Percentiles rank a stretch among this genome's conserved stretches.
Conservation (phyloP, 1,284 basidiomycete genomes). For the Volvariella volvacea region DNA sequence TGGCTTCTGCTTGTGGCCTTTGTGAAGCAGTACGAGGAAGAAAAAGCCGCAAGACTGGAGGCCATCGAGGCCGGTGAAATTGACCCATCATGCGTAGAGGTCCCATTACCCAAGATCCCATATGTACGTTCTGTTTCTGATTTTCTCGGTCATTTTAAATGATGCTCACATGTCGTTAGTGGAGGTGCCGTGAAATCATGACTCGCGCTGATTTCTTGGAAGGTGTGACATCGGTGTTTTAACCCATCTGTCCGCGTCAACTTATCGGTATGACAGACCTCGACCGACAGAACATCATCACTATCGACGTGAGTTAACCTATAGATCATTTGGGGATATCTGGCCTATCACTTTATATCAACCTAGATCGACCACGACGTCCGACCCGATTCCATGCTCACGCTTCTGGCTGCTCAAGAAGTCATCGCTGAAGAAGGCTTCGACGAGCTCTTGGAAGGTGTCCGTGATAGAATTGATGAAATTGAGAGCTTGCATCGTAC, state of each 20-base stretch:
- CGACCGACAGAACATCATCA: constrained; percentile 62
- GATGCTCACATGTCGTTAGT: constrained; percentile 29
- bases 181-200: constrained; percentile 71
- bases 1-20: constrained; percentile 72
- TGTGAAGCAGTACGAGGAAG: constrained; percentile 49
- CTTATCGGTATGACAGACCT: constrained; percentile 34
- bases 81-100: constrained; percentile 25
- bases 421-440: constrained; percentile 70
- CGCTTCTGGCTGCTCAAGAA: constrained; percentile 62
- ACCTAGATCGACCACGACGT: constrained; percentile 74
- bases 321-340: neutral
- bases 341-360: too few species aligned
- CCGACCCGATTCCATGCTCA: constrained; percentile 71
- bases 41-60: constrained; percentile 36
- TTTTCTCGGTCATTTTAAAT: constrained; percentile 3
- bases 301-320: constrained; percentile 59
- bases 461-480: constrained; percentile 67
- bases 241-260: constrained; percentile 1
- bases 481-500: constrained; percentile 69
- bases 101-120: constrained; percentile 54
- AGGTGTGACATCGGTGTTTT: constrained; percentile 29
- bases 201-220: constrained; percentile 78
- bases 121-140: constrained; percentile 36
- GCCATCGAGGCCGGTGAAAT: constrained; percentile 30
- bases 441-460: constrained; percentile 63